These are phyloP conservation scores for Fusarium oxysporum DNA, from an alignment of 2,329 filamentous ascomycete genomes.

Conservation along the genomic window DNA sequence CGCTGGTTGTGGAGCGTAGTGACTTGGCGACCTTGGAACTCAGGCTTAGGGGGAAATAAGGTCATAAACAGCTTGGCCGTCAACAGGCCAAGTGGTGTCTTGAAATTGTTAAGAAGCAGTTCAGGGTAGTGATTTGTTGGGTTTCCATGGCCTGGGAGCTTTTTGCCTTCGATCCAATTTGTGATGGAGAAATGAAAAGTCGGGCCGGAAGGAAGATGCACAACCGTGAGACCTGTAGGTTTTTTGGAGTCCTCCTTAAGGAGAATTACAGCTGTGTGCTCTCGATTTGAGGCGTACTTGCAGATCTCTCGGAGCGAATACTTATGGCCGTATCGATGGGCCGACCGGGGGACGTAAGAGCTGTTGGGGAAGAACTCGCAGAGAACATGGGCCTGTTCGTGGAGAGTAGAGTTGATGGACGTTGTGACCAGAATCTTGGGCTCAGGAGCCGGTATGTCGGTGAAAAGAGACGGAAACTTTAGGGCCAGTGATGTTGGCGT, in stretches of 20 bases:
- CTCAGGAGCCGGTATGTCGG: slow-evolving; percentile 65
- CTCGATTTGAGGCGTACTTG: slow-evolving; percentile 82
- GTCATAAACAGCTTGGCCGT: slow-evolving; percentile 82
- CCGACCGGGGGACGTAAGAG: slow-evolving; percentile 87
- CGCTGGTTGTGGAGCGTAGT: slow-evolving; percentile 94
- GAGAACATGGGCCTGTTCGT: slow-evolving; percentile 83
- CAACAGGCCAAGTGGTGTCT: slow-evolving; percentile 88
- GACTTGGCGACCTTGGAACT: slow-evolving; percentile 87
- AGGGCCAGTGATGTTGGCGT: slow-evolving; percentile 69
- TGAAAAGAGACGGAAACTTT: slow-evolving; percentile 73
- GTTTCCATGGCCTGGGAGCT: slow-evolving; percentile 88
- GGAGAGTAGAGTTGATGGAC: slow-evolving; percentile 86
- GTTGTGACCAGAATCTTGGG: slow-evolving; percentile 96
- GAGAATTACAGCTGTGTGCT: slow-evolving; percentile 86
- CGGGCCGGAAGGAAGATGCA: slow-evolving; percentile 85
- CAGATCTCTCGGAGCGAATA: slow-evolving; percentile 93
- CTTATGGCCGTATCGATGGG: slow-evolving; percentile 86
- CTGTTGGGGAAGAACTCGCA: slow-evolving; percentile 86
- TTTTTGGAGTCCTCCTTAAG: slow-evolving; percentile 91
- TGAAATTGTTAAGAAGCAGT: slow-evolving; percentile 92
- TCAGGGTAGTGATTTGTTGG: slow-evolving; percentile 92
- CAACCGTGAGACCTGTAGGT: slow-evolving; percentile 83
- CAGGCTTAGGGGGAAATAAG: slow-evolving; percentile 76
- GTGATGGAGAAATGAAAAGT: slow-evolving; percentile 93
- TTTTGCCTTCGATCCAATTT: slow-evolving; percentile 90